phyloP scores from a whole-genome alignment of 1,284 basidiomycete genomes.

The Boletus holoroseus region DNA sequence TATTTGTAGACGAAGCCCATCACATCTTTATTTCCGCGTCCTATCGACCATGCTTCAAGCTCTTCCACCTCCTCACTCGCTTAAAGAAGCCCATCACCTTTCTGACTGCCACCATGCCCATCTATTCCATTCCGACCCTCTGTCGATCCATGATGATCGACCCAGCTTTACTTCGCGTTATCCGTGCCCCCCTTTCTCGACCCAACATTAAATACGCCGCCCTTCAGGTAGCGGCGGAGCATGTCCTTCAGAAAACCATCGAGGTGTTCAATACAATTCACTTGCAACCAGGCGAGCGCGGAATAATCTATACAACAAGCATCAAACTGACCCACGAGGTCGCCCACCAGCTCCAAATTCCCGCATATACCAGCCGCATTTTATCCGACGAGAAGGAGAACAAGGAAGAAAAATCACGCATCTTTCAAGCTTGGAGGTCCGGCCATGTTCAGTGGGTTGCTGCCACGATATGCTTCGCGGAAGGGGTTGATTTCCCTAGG shows the following conservation, averaged over 20 bases:
- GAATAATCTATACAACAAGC: neutral
- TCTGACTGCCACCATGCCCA: slow-evolving; percentile 11
- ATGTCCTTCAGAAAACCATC: neutral
- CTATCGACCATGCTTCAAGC: slow-evolving; percentile 19
- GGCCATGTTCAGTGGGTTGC: neutral
- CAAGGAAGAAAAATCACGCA: neutral
- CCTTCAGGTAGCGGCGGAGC: no score
- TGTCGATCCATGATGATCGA: slow-evolving; percentile 8
- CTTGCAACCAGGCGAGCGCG: neutral
- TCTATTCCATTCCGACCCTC: slow-evolving; percentile 2
- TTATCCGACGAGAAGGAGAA: neutral
- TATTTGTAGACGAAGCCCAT: slow-evolving; percentile 24
- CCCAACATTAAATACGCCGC: slow-evolving; percentile 1
- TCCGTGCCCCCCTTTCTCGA: neutral
- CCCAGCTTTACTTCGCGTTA: neutral
- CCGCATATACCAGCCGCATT: neutral
- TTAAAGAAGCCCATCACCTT: slow-evolving; percentile 1
- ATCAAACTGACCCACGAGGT: neutral
- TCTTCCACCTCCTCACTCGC: slow-evolving; percentile 11
- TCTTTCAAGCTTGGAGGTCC: neutral
- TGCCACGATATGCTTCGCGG: neutral
- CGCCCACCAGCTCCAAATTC: accelerated
- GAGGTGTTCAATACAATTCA: neutral
- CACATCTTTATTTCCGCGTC: slow-evolving; percentile 12
- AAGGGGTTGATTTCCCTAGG: neutral